phyloP scores from a whole-genome alignment of 495 filamentous ascomycete genomes.

The Hyaloscypha hepaticicola region DNA sequence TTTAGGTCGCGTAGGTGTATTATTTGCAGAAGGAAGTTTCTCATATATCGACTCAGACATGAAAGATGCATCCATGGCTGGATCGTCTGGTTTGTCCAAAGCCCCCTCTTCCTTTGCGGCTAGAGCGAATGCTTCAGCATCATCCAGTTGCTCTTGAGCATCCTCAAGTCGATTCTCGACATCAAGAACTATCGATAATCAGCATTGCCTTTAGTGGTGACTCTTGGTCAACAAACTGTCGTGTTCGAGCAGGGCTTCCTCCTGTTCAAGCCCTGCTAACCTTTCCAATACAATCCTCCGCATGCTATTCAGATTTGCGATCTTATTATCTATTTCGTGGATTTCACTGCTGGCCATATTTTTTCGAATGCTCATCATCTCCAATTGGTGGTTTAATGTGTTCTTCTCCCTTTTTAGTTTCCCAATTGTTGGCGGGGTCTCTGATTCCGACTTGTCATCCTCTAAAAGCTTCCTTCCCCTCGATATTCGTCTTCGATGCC shows the following conservation, averaged over 20 bases:
- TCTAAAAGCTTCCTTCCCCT: slow-evolving; percentile 73
- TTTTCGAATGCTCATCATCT: slow-evolving; percentile 90
- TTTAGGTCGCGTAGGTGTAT: slow-evolving; percentile 50
- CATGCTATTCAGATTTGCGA: slow-evolving; percentile 91
- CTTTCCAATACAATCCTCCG: slow-evolving; percentile 89
- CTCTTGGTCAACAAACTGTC: slow-evolving; percentile 57
- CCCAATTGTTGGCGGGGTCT: slow-evolving; percentile 51
- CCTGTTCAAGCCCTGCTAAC: slow-evolving; percentile 84
- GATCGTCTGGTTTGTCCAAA: slow-evolving; percentile 51
- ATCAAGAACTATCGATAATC: slow-evolving; percentile 61
- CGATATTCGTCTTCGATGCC: slow-evolving; percentile 67
- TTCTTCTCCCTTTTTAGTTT: slow-evolving; percentile 77
- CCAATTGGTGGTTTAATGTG: slow-evolving; percentile 73
- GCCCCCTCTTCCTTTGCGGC: slow-evolving; percentile 56
- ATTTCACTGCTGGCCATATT: slow-evolving; percentile 98
- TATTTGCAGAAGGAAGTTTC: slow-evolving; percentile 70
- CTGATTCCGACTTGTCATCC: slow-evolving; percentile 45
- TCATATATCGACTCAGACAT: slow-evolving; percentile 99
- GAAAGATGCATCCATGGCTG: slow-evolving; percentile 66
- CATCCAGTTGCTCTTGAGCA: slow-evolving; percentile 70
- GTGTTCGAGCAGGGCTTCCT: slow-evolving; percentile 86
- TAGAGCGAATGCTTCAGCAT: slow-evolving; percentile 57
- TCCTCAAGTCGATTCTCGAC: slow-evolving; percentile 86
- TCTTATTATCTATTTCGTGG: slow-evolving; percentile 93
- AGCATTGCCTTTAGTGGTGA: not conserved